A percentile compares a stretch with the other conserved stretches of the same genome.
Evolutionary conservation across 2,329 filamentous ascomycete species (phyloP).

Genomic region (Microsporum audouinii): DNA sequence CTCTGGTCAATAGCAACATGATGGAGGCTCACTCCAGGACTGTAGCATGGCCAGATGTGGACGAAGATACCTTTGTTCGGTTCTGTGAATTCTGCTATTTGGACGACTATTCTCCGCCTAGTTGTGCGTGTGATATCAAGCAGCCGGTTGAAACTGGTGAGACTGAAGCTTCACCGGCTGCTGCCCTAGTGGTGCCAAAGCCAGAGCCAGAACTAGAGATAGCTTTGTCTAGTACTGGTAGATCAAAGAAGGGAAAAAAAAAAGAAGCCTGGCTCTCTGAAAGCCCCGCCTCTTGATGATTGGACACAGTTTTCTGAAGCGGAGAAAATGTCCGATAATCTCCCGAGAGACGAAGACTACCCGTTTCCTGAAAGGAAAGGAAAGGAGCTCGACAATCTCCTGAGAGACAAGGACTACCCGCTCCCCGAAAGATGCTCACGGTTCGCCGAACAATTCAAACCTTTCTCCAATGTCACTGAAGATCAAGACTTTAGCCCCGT

Average conservation of each 20-base stretch:
- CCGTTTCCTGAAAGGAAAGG: too few species aligned
- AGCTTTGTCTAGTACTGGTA: too few species aligned
- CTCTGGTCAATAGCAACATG: not conserved
- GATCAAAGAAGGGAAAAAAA: too few species aligned
- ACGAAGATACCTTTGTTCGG: conserved; percentile 1
- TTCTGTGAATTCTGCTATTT: not conserved
- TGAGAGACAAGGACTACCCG: not conserved
- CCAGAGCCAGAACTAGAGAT: too few species aligned
- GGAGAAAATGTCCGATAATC: too few species aligned
- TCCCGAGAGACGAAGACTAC: too few species aligned
- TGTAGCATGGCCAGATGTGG: not conserved
- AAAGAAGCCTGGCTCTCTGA: too few species aligned
- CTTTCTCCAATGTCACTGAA: not conserved
- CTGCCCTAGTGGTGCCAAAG: too few species aligned
- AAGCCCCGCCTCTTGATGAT: too few species aligned
- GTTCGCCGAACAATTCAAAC: not conserved
- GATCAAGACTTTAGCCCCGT: conserved; percentile 24
- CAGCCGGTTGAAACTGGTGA: not conserved
- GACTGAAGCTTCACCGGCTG: not conserved
- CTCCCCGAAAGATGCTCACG: not conserved
- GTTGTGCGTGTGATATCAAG: not conserved
- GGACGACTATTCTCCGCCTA: not conserved
- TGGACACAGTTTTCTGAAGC: too few species aligned
- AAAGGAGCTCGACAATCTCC: too few species aligned
- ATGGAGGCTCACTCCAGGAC: not conserved